A percentile compares a stretch with the other conserved stretches of the same genome.
Evolutionary conservation across 2,329 filamentous ascomycete genomes (phyloP).

Genomic region (Endocalyx cinctus): DNA sequence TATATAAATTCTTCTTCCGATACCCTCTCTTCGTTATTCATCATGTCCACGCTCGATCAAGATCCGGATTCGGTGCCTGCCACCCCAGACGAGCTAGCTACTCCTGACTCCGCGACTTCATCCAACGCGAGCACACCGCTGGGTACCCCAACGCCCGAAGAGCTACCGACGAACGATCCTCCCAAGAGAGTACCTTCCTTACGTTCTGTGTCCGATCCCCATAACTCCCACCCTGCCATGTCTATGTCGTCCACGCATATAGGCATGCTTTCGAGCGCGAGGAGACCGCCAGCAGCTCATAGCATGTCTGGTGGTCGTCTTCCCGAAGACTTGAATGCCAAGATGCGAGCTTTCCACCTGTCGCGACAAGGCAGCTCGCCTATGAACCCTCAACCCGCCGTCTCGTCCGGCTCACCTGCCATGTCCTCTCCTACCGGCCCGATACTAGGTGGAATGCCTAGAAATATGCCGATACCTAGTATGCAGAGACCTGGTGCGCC

Average conservation of each 20-base stretch:
- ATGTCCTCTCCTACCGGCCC: slow-evolving; percentile 21
- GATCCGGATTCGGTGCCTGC: slow-evolving; percentile 34
- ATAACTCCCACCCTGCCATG: slow-evolving; percentile 50
- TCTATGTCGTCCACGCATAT: slow-evolving; percentile 79
- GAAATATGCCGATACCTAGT: slow-evolving; percentile 40
- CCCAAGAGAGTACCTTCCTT: slow-evolving; percentile 54
- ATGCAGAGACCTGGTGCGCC: slow-evolving; percentile 43
- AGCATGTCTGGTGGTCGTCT: slow-evolving; percentile 37
- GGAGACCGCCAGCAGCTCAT: slow-evolving; percentile 44
- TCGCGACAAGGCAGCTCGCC: slow-evolving; percentile 39
- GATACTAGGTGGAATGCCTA: slow-evolving; percentile 29
- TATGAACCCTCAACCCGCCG: slow-evolving; percentile 20
- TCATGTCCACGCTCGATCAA: slow-evolving; percentile 12
- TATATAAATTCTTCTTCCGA: too few relatives aligned
- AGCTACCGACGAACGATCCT: slow-evolving; percentile 27
- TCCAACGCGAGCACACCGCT: slow-evolving; percentile 46
- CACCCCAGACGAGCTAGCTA: slow-evolving; percentile 43
- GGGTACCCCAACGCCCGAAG: slow-evolving; percentile 32
- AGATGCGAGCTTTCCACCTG: slow-evolving; percentile 42
- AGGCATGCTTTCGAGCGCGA: slow-evolving; percentile 66
- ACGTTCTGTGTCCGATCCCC: slow-evolving; percentile 56
- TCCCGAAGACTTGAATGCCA: slow-evolving; percentile 40
- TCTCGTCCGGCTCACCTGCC: slow-evolving; percentile 27
- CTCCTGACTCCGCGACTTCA: slow-evolving; percentile 41
- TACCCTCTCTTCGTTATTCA: too few relatives aligned